Evolutionary conservation across 1,284 basidiomycete species (phyloP), one percentile per base, ranked within the genome.

Genomic region (Malassezia furfur): DNA sequence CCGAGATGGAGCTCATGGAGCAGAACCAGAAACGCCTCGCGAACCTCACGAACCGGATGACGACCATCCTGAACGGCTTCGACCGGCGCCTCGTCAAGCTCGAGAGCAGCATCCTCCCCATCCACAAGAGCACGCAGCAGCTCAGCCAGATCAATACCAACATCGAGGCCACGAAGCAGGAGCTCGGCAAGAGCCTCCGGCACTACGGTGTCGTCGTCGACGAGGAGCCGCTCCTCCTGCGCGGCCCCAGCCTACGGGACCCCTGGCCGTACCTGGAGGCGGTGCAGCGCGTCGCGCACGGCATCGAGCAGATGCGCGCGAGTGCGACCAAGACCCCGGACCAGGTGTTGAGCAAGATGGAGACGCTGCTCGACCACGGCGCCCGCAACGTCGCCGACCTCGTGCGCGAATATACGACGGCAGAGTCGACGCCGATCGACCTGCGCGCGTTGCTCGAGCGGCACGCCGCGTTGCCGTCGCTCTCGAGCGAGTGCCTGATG

Each of bases 1-100:
- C 76, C n/a, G 77, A 78, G 63, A 65, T 77, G 12, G 70, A 76
- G 48, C 64, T 77, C 31, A 63, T 78, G 28, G 68, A 71, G 22
- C 75, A 76, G 59, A 76, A 76, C 36, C 72, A 77, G 57, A 58
- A 62, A 6, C 76, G 77, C 35, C 68, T 74, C 6, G 65, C 66
- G 12, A 65, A 63, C 6, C 71, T 77, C 54, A 76, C 75, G 17
- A 63, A 63, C 32, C 59, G 72, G 11, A 77, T 77, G 76, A 72
- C 75, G 21, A 62, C 65, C 17, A 73, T 75, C 50, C 64, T 78
- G 14, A 70, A 70, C n/a, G 66, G 72, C 28, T 75, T 78, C 55
- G 77, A 78, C 60, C 72, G 75, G 50, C 66, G 77, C 34, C 64
- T 74, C 17, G 65, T 64, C 56, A 67, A 64, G 52, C 64, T 75